A percentile compares a stretch with the other conserved stretches of the same genome.
Conservation (phyloP, 768 basidiomycete species). For the Xanthoconium purpureum region DNA sequence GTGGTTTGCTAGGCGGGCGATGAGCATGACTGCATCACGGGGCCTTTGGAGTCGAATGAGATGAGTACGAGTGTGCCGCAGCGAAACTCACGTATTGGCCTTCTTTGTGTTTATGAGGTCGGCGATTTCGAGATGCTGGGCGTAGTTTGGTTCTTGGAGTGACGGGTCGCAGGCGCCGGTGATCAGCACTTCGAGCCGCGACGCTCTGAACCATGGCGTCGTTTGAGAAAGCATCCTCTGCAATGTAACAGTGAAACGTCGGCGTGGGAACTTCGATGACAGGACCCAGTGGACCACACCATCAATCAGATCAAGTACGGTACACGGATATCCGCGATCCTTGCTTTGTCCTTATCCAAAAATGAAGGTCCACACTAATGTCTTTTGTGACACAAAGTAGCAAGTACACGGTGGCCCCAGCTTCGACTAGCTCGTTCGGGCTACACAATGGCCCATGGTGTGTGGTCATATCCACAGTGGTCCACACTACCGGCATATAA, state of each 20-base stretch:
- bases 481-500: conserved; percentile 13
- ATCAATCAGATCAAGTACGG: too few relatives aligned
- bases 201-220: conserved; percentile 51
- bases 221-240: conserved; percentile 50
- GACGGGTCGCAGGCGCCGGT: conserved; percentile 85
- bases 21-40: conserved; percentile 84
- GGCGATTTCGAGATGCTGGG: conserved; percentile 88
- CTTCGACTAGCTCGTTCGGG: conserved; percentile 6
- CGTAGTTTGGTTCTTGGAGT: conserved; percentile 86
- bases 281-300: too few relatives aligned
- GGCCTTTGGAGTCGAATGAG: conserved; percentile 49
- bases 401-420: not conserved
- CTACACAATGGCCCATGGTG: not conserved
- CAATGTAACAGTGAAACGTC: not conserved
- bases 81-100: conserved; percentile 77
- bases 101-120: conserved; percentile 94
- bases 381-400: not conserved
- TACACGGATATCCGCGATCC: not conserved
- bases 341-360: not conserved
- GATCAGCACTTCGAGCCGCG: conserved; percentile 68
- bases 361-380: not conserved
- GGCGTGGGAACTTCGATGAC: not conserved
- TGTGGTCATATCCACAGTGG: not conserved
- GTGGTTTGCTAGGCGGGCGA: conserved; percentile 84
- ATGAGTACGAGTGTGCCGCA: not conserved